These are phyloP conservation scores for Medicago arabica DNA, from an alignment of 306 rosid genomes.

Conservation along the genomic window DNA sequence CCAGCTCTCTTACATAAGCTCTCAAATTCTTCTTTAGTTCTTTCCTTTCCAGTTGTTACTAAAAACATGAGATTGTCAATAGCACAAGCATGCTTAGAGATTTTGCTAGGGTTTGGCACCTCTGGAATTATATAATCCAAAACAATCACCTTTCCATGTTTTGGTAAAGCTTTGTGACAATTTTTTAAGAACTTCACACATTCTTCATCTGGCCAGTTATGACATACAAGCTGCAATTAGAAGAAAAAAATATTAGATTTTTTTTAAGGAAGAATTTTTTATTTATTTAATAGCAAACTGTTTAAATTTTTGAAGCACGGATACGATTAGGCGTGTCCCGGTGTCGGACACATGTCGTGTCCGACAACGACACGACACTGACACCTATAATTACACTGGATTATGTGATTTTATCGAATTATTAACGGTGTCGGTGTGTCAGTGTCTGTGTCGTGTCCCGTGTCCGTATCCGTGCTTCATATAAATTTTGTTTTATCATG, in stretches of 20 bases:
- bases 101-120: constrained; percentile 12
- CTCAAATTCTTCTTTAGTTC: constrained; percentile 34
- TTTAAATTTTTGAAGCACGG: too few relatives aligned
- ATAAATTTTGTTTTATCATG: too few relatives aligned
- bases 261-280: too few relatives aligned
- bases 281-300: too few relatives aligned
- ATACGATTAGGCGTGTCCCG: too few relatives aligned
- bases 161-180: constrained; percentile 38
- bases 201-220: constrained; percentile 34
- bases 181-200: constrained; percentile 35
- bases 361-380: too few relatives aligned
- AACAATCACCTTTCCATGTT: constrained; percentile 41
- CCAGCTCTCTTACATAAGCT: constrained; percentile 30
- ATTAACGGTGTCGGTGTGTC: too few relatives aligned
- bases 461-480: too few relatives aligned
- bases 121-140: constrained; percentile 26
- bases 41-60: constrained; percentile 24
- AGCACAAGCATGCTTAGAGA: background rate
- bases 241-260: background rate
- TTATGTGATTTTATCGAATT: too few relatives aligned
- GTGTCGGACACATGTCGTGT: too few relatives aligned
- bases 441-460: too few relatives aligned
- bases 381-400: too few relatives aligned
- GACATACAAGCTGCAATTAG: constrained; percentile 30
- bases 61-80: constrained; percentile 36